These are phyloP conservation scores for Kodamaea fukazawae DNA, from an alignment of 805 yeast species.

Conservation along the genomic window DNA sequence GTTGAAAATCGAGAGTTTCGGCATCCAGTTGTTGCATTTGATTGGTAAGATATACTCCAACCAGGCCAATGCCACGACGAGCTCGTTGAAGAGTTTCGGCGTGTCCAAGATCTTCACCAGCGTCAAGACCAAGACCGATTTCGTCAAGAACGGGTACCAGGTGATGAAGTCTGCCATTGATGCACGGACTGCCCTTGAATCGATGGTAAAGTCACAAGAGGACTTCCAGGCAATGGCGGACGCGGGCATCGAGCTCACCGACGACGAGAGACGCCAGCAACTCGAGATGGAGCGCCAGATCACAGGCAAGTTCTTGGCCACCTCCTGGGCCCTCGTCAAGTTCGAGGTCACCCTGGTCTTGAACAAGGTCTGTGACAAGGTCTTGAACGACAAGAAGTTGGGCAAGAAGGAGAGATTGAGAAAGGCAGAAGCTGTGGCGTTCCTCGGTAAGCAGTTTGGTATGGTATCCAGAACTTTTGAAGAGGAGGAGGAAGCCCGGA, in stretches of 20 bases:
- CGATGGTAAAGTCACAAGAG: conserved; percentile 71
- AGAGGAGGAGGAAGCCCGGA: conserved; percentile 88
- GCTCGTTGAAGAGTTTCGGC: conserved; percentile 80
- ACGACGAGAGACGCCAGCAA: conserved; percentile 34
- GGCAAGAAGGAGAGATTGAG: conserved; percentile 57
- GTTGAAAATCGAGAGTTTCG: conserved; percentile 92
- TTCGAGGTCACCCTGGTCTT: conserved; percentile 87
- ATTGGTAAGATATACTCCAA: conserved; percentile 76
- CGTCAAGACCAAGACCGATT: conserved; percentile 79
- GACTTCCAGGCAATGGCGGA: conserved; percentile 24
- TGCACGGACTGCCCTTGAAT: conserved; percentile 71
- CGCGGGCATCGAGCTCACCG: conserved; percentile 29
- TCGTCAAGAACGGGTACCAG: conserved; percentile 78
- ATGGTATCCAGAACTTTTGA: conserved; percentile 71
- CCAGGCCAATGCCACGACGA: conserved; percentile 71
- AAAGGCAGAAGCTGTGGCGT: conserved; percentile 76
- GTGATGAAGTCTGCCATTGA: conserved; percentile 83
- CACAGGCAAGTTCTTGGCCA: conserved; percentile 86
- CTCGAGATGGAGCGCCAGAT: conserved; percentile 79
- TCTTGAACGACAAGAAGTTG: conserved; percentile 57
- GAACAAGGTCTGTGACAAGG: conserved; percentile 59
- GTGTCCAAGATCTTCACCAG: conserved; percentile 79
- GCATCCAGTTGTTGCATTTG: conserved; percentile 78
- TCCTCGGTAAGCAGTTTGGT: conserved; percentile 68
- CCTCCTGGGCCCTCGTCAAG: conserved; percentile 93